Evolutionary conservation across 305 asterid species (phyloP), one percentile per base, ranked within the genome.

Genomic region (Caryopteris hybrid): DNA sequence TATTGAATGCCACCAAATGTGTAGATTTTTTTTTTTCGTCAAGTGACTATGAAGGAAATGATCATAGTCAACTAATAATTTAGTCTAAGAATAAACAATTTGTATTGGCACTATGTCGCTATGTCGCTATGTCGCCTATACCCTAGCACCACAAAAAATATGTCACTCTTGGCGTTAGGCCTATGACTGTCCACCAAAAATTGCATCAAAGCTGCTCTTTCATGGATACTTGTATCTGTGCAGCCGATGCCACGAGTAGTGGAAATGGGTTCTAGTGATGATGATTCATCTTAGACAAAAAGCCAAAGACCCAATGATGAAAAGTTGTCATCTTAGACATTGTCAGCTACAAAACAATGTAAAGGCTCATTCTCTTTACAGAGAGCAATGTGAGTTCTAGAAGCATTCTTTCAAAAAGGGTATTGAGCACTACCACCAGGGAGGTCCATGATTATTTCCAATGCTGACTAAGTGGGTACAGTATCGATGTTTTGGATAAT

Each of bases 291-390:
- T 58, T 61, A 58, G 21, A 23, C 41, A 33, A 64, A 61, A 45
- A 22, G 69, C 64, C 60, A 43, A 45, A 72, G 14, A 65, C 54
- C 41, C 54, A 63, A 55, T 51, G 66, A 48, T 53, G 68, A 64
- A 22, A 58, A 36, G 33, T 55, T 22, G 46, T 21, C 34, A 55
- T 60, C 46, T 25, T 59, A 21, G 69, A 63, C 45, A 64, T 52
- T 46, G 21, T 62, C 73, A 71, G 57, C 59, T 25, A 53, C 6
- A 21, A 47, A 53, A 55, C 34, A 67, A 62, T 72, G 52, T 48
- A 9, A 21, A n/a, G 42, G 39, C 7, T 54, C 62, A 29, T 38
- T 70, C 61, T 55, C 29, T 18, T 68, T 43, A 48, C 57, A 56
- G 61, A 39, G 38, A n/a, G n/a, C n/a, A 61, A 69, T 33, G 64